phyloP scores from a whole-genome alignment of 2,329 filamentous ascomycete species.

The Monosporascus sp. region DNA sequence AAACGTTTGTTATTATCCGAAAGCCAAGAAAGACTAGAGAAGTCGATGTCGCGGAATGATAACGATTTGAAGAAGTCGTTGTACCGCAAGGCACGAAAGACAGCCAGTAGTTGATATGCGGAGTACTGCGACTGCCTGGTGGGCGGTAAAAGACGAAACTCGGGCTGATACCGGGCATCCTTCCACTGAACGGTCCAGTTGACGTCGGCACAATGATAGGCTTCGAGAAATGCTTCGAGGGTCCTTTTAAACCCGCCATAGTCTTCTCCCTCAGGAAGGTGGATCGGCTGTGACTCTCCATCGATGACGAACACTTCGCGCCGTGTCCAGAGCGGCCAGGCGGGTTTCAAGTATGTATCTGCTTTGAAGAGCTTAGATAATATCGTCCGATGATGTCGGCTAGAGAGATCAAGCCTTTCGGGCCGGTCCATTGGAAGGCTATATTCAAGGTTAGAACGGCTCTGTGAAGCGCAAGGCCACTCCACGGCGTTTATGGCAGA shows the following conservation, averaged over 20 bases:
- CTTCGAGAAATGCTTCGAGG: slow-evolving; percentile 48
- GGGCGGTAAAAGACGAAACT: slow-evolving; percentile 46
- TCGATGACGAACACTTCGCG: slow-evolving; percentile 46
- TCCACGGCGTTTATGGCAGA: too few relatives aligned
- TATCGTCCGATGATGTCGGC: slow-evolving; percentile 48
- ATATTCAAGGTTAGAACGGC: slow-evolving; percentile 8
- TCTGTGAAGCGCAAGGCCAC: not conserved
- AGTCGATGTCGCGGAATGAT: slow-evolving; percentile 48
- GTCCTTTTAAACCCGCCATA: slow-evolving; percentile 50
- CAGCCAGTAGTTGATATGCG: slow-evolving; percentile 48
- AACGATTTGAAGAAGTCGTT: slow-evolving; percentile 55
- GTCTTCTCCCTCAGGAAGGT: slow-evolving; percentile 49
- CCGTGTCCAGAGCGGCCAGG: slow-evolving; percentile 52
- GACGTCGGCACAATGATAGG: slow-evolving; percentile 43
- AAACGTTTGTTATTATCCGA: slow-evolving; percentile 40
- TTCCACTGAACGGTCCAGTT: slow-evolving; percentile 48
- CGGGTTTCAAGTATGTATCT: slow-evolving; percentile 51
- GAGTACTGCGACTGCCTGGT: slow-evolving; percentile 36
- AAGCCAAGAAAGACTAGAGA: slow-evolving; percentile 34
- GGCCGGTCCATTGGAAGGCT: slow-evolving; percentile 39
- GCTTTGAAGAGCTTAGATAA: slow-evolving; percentile 48
- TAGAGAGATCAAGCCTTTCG: slow-evolving; percentile 45
- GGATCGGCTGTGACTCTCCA: slow-evolving; percentile 46
- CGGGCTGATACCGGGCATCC: slow-evolving; percentile 38
- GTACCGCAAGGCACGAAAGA: slow-evolving; percentile 50